Conservation (phyloP, 257 asterid species). For the Solanum lycopersicoides region DNA sequence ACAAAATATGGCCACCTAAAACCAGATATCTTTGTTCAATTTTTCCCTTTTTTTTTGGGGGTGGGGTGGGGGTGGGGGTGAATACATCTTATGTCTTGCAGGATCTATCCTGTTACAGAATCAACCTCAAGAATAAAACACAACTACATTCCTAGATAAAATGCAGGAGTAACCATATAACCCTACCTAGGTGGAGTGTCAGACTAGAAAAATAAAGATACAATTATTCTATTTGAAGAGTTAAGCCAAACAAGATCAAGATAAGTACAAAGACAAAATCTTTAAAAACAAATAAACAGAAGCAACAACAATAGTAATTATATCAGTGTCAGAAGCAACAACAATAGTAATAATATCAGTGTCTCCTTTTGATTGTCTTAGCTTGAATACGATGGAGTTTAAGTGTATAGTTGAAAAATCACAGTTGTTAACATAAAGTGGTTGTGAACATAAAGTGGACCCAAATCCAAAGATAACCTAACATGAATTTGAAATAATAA, state of each 20-base stretch:
- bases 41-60: background rate
- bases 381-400: background rate
- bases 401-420: background rate
- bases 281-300: background rate
- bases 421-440: background rate
- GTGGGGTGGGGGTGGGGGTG: background rate
- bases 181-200: background rate
- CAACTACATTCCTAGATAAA: background rate
- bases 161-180: background rate
- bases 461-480: background rate
- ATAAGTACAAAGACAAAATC: background rate
- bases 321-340: background rate
- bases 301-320: background rate
- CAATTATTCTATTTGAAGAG: background rate
- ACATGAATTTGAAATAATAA: background rate
- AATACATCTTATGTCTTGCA: background rate
- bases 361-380: background rate
- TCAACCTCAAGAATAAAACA: background rate
- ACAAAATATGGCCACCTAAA: background rate
- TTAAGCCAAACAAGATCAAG: background rate
- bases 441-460: background rate
- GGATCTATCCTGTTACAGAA: background rate
- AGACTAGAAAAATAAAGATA: background rate
- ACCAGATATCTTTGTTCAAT: background rate
- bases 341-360: background rate